These are phyloP conservation scores for Calonectria hawksworthii DNA, from an alignment of 2,329 filamentous ascomycete species.

Conservation along the genomic window DNA sequence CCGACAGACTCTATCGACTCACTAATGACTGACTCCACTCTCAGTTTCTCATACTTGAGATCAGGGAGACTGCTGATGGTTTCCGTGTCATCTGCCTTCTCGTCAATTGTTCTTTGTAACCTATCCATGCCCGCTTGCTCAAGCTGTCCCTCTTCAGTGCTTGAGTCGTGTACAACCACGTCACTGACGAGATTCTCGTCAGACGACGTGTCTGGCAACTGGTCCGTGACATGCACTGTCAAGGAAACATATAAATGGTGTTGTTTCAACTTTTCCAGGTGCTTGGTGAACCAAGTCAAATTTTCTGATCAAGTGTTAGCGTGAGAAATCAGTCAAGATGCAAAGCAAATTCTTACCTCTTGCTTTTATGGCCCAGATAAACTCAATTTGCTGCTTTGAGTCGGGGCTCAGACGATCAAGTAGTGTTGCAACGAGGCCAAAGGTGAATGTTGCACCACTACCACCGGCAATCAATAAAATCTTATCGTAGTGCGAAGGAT, in stretches of 20 bases:
- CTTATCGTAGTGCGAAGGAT: conserved; percentile 50
- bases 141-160: background rate
- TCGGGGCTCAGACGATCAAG: background rate
- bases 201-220: background rate
- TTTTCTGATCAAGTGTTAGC: background rate
- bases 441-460: conserved; percentile 41
- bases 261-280: background rate
- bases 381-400: conserved; percentile 8
- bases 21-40: background rate
- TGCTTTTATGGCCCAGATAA: conserved; percentile 31
- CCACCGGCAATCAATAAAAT: conserved; percentile 41
- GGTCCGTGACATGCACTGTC: background rate
- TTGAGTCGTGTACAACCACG: background rate
- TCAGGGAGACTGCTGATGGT: background rate
- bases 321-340: background rate
- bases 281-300: background rate
- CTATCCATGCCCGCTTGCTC: background rate
- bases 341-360: background rate
- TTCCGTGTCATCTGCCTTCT: background rate
- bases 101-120: background rate
- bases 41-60: background rate
- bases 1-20: background rate
- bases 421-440: conserved; percentile 27
- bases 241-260: background rate
- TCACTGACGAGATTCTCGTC: background rate